Percentiles rank a stretch among this genome's conserved stretches.
Conservation (phyloP, 495 filamentous ascomycete species). For the Lasiosphaeris hirsuta region DNA sequence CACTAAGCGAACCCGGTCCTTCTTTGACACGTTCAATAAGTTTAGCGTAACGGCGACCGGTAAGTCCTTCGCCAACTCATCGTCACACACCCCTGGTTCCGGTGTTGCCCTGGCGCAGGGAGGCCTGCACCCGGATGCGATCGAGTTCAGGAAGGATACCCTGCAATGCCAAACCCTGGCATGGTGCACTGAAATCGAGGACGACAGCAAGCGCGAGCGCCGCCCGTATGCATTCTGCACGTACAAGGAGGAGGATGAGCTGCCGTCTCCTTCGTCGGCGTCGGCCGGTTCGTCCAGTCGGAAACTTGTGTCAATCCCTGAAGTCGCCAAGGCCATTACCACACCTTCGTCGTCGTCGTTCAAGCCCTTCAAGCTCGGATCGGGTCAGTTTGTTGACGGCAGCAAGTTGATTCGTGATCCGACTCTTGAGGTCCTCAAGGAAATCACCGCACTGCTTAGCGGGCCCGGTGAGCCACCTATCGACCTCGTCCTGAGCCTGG, state of each 20-base stretch:
- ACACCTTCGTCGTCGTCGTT: conserved; percentile 26
- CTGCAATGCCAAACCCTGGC: conserved; percentile 33
- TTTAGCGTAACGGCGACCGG: conserved; percentile 21
- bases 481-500: conserved; percentile 28
- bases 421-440: conserved; percentile 29
- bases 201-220: conserved; percentile 13
- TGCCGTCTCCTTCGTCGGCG: neutral
- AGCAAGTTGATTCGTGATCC: conserved; percentile 34
- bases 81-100: conserved; percentile 6
- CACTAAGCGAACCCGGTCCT: conserved; percentile 25
- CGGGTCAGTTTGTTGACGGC: conserved; percentile 33
- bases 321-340: conserved; percentile 35
- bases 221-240: conserved; percentile 33
- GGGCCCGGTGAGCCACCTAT: conserved; percentile 20
- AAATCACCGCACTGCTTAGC: conserved; percentile 25
- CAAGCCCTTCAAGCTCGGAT: conserved; percentile 35
- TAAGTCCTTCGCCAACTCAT: neutral
- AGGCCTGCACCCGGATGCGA: conserved; percentile 12
- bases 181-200: conserved; percentile 33
- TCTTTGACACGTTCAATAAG: conserved; percentile 33
- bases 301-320: conserved; percentile 28
- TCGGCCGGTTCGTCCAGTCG: neutral
- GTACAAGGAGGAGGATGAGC: conserved; percentile 27
- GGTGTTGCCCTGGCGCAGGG: conserved; percentile 5
- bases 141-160: conserved; percentile 25